Evolutionary conservation across 768 basidiomycete species (phyloP), one percentile per base, ranked within the genome.

Genomic region (Podaxis sp.): DNA sequence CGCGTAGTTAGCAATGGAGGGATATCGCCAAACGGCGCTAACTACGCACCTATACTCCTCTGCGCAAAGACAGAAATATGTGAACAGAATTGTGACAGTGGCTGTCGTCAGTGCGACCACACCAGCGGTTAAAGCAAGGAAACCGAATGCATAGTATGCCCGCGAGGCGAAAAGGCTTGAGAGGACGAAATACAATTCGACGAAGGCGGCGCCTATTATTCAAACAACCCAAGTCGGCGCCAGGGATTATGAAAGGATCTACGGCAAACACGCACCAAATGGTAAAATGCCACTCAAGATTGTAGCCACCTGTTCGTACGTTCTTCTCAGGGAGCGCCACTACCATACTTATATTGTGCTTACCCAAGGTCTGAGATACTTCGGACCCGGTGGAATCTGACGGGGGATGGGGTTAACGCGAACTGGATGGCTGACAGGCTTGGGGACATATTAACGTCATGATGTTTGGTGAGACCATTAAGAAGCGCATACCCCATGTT

Each of bases 81-180:
- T 88, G 73, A 92, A 92, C 15, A 93, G 81, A 65, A 98, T 93
- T 4, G 93, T 86, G 44, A 95, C 91, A 0, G 96, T 96, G 3
- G 95, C 96, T 0, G 94, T 90, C 15, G 95, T 97, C 33, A 98
- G 77, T 54, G 83, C 82, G 28, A 95, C 91, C 30, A 98, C 87
- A 13, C 84, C 82, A 56, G 90, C 90, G 0, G 95, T 96, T 58
- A 98, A 77, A 28, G 94, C 91, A 49, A 98, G 76, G 78, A 98
- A 98, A 15, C 96, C 96, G 72, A 98, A 98, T 11, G 96, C 96
- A 73, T 97, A 98, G 77, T 95, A 96, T 50, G 90, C 91, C 37
- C 93, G 84, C 10, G 93, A 90, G 24, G 95, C 95, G 69, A 97
- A 99, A 28, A 98, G 80, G 69, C 89, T 91, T 12, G 94, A 93